Evolutionary conservation across 495 filamentous ascomycete species (phyloP).

Genomic region (Trichoderma asperelloides): DNA sequence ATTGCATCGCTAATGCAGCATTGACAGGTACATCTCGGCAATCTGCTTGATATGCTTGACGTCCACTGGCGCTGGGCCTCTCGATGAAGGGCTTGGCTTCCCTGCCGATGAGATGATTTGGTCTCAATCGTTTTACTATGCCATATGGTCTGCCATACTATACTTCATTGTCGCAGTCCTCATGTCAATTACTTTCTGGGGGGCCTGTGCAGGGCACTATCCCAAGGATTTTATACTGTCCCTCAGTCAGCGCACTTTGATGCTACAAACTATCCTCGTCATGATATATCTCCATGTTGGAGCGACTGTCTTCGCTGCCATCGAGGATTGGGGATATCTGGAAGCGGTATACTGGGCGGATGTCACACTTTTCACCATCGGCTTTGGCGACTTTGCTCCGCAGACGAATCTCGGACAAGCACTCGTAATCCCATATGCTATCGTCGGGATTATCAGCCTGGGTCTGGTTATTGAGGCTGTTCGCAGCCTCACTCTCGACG

Average conservation of each 20-base stretch:
- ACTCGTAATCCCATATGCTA: constrained; percentile 69
- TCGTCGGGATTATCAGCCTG: constrained; percentile 71
- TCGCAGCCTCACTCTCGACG: constrained; percentile 67
- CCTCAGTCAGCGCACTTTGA: constrained; percentile 67
- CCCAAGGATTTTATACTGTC: constrained; percentile 63
- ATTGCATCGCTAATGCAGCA: not conserved
- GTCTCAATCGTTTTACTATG: constrained; percentile 77
- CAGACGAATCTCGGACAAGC: constrained; percentile 46
- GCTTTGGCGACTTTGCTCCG: constrained; percentile 63
- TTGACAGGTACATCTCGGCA: constrained; percentile 47
- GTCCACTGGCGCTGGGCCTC: constrained; percentile 41
- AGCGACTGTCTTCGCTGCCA: constrained; percentile 55
- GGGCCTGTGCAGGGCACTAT: constrained; percentile 56
- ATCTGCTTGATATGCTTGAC: constrained; percentile 52
- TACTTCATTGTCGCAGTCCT: constrained; percentile 69
- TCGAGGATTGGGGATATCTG: constrained; percentile 73
- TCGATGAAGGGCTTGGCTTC: constrained; percentile 32
- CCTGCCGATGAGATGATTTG: constrained; percentile 45
- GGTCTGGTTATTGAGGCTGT: constrained; percentile 83
- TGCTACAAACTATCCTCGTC: constrained; percentile 80
- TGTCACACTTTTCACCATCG: constrained; percentile 77
- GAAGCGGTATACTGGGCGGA: constrained; percentile 80
- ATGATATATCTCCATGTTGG: constrained; percentile 67
- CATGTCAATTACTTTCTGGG: constrained; percentile 60
- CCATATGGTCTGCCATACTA: constrained; percentile 60